A percentile compares a stretch with the other conserved stretches of the same genome.
These are phyloP conservation scores for Cenococcum geophilum DNA, from an alignment of 495 filamentous ascomycete species.

Conservation along the genomic window DNA sequence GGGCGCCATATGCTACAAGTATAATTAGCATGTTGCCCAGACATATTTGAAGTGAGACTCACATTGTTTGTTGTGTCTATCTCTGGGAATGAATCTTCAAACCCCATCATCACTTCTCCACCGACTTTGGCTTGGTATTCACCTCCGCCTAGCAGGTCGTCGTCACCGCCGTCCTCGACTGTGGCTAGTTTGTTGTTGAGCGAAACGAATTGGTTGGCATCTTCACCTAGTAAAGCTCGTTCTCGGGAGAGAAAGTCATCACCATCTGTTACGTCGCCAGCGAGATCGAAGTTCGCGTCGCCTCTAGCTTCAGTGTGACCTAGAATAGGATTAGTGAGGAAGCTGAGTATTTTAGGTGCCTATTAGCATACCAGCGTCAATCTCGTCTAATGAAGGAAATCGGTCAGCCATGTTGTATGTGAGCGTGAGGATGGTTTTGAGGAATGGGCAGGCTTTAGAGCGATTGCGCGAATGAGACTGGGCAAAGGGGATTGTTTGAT, in stretches of 20 bases:
- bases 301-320: slow-evolving; percentile 53
- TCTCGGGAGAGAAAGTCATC: slow-evolving; percentile 87
- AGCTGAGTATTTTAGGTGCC: slow-evolving; percentile 23
- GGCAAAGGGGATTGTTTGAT: neutral
- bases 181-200: slow-evolving; percentile 59
- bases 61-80: slow-evolving; percentile 78
- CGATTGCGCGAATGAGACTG: neutral
- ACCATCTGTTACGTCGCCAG: slow-evolving; percentile 43
- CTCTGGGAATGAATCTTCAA: slow-evolving; percentile 83
- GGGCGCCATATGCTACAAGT: slow-evolving; percentile 64
- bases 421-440: neutral
- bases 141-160: slow-evolving; percentile 65
- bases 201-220: slow-evolving; percentile 84
- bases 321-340: slow-evolving; percentile 32
- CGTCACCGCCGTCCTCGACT: slow-evolving; percentile 57
- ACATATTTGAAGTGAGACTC: neutral
- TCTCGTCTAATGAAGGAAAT: slow-evolving; percentile 94
- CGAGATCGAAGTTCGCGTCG: slow-evolving; percentile 39
- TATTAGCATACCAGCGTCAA: slow-evolving; percentile 68
- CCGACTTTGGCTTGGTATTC: slow-evolving; percentile 37
- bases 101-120: slow-evolving; percentile 56
- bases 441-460: neutral
- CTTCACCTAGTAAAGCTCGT: slow-evolving; percentile 80
- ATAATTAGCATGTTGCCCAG: neutral
- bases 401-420: slow-evolving; percentile 73